Evolutionary conservation across 2,329 filamentous ascomycete genomes (phyloP).

Genomic region (Thielaviopsis populi): DNA sequence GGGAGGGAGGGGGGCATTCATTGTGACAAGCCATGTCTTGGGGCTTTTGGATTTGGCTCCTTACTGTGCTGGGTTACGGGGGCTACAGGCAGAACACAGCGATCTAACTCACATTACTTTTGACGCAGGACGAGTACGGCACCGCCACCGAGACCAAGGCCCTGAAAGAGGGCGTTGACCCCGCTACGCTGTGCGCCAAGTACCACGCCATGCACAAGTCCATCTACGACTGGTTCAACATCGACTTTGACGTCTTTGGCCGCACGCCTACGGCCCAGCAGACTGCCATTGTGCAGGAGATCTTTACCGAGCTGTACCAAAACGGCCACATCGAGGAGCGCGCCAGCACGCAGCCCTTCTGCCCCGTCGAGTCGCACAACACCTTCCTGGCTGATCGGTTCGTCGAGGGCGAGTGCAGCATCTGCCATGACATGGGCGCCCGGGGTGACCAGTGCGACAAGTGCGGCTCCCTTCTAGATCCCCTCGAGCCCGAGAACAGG

Average conservation of each 20-base stretch:
- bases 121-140: constrained; percentile 70
- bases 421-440: constrained; percentile 57
- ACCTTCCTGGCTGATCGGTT: constrained; percentile 76
- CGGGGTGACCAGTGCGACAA: constrained; percentile 62
- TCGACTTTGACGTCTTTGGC: constrained; percentile 88
- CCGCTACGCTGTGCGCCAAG: constrained; percentile 76
- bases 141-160: constrained; percentile 95
- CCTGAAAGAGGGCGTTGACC: constrained; percentile 69
- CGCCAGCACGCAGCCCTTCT: constrained; percentile 80
- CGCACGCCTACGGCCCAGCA: constrained; percentile 80
- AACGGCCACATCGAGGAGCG: constrained; percentile 82
- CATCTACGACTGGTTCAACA: constrained; percentile 92
- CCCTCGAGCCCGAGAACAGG: constrained; percentile 38
- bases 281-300: constrained; percentile 82
- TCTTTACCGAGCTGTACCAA: constrained; percentile 74
- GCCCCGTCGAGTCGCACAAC: constrained; percentile 48
- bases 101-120: constrained; percentile 3
- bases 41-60: neutral
- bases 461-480: constrained; percentile 57
- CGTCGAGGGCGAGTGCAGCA: constrained; percentile 64
- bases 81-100: neutral
- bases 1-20: neutral
- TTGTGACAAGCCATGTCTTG: neutral
- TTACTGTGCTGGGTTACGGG: neutral
- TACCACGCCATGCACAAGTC: constrained; percentile 82